Base-by-base conservation (phyloP, 2,329 filamentous ascomycete species). In the Venturia effusa region DNA sequence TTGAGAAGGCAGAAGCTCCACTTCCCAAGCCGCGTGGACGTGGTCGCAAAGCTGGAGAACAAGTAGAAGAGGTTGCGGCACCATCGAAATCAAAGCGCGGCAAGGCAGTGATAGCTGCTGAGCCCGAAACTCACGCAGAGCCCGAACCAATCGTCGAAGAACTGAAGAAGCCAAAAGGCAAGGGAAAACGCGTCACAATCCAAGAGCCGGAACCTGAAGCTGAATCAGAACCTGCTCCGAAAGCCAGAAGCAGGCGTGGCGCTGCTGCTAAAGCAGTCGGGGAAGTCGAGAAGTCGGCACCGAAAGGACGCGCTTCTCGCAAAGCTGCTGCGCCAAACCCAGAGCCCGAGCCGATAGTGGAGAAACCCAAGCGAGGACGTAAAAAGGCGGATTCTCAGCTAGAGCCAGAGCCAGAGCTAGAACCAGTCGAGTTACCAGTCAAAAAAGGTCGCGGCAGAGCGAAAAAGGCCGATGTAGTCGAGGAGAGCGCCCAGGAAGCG, bases 61-160 rank as follows among this genome's bases (percentile, higher is more conserved):
- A 13, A 4, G 41, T 51, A 8, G 41, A 1, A n/a, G 32, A 62
- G 10, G 30, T 4, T 30, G 3, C 30, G 19, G 30, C 51, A 57
- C 51, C 51, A 57, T 6, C 51, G 30, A 57, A 57, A n/a, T 22
- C 37, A 17, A 62, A n/a, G 41, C 61, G 24, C 43, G 61, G 61
- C 13, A 15, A 32, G 24, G 11, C 43, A 22, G 27, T 48, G 24
- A 62, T 32, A 48, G n/a, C 32, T 19, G 2, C 59, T 22, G 24
- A 43, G 27, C 59, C 34, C n/a, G n/a, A 60, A 27, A 19, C 51
- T 1, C 2, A 63, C 19, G 5, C n/a, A 1, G 61, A 55, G 30
- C 60, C 40, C n/a, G 60, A 62, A 27, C 24, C 55, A 64, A 32
- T 59, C 13, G 63, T 64, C n/a, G 27, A 57, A 22, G 61, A 61